Evolutionary conservation across 345 rosid species (phyloP), one percentile per base, ranked within the genome.

Genomic region (Gossypium stocksii): DNA sequence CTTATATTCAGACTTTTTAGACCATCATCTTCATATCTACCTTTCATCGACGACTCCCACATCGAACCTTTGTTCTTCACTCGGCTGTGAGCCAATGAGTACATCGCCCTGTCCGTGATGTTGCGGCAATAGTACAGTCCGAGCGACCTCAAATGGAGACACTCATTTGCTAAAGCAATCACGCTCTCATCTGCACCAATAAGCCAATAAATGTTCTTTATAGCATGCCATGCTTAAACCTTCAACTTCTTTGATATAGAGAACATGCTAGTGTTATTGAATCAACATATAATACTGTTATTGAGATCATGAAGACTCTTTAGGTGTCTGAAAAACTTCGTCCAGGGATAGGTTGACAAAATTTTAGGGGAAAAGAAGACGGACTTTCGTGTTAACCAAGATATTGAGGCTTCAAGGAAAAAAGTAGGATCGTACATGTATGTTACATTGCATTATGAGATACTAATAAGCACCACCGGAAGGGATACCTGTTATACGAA

Each of bases 1-100:
- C 99, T 95, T 69, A 95, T 93, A 82, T 95, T 95, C 23, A 95
- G 93, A 74, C 88, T 93, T 80, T 70, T 86, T n/a, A 95, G 82
- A 71, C 98, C 99, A 81, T 88, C 98, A 74, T 86, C 97, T 7
- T 87, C 88, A 52, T 67, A 75, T 66, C 77, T 83, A 43, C 79
- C 84, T 56, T 88, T 84, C 78, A 78, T 76, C 3, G 97, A 84
- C 3, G 97, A 83, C 56, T 87, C 81, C 96, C 97, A 87, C 68
- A 76, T 73, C 19, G 77, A 76, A 2, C n/a, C 41, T 77, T 86
- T 86, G 84, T 88, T 90, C 89, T 89, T 90, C 76, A 84, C 86
- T 13, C 87, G 85, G 75, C 90, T 86, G 17, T 85, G 83, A 52
- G 94, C 97, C 74, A 95, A 81, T 0, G 98, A 95, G 78, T 91